These are phyloP conservation scores for Wickerhamiella allomyrinae DNA, from an alignment of 805 yeast genomes.

Conservation along the genomic window DNA sequence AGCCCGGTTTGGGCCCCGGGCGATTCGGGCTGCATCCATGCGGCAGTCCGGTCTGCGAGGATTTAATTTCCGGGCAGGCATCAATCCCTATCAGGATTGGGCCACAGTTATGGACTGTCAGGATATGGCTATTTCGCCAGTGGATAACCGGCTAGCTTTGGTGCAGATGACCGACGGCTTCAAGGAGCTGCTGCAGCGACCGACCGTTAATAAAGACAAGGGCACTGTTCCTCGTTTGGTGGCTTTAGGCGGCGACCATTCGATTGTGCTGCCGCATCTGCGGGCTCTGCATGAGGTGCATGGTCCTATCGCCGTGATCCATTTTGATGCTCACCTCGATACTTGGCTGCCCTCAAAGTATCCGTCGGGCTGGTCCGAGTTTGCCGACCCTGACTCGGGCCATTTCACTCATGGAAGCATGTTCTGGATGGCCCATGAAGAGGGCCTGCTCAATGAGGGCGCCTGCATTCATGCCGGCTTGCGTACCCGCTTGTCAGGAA, in stretches of 20 bases:
- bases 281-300: slow-evolving; percentile 46
- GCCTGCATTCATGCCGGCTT: slow-evolving; percentile 63
- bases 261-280: slow-evolving; percentile 57
- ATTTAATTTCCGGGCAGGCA: slow-evolving; percentile 49
- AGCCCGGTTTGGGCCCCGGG: slow-evolving; percentile 63
- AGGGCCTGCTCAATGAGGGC: slow-evolving; percentile 42
- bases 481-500: slow-evolving; percentile 57
- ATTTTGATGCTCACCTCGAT: slow-evolving; percentile 76
- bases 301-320: slow-evolving; percentile 60
- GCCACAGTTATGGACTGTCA: slow-evolving; percentile 49
- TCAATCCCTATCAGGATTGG: slow-evolving; percentile 45
- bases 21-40: slow-evolving; percentile 25
- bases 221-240: slow-evolving; percentile 44
- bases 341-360: slow-evolving; percentile 73
- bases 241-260: slow-evolving; percentile 75
- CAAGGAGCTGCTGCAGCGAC: slow-evolving; percentile 36
- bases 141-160: slow-evolving; percentile 50
- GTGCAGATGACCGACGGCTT: slow-evolving; percentile 46
- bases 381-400: slow-evolving; percentile 34
- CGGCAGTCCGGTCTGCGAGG: slow-evolving; percentile 59
- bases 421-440: slow-evolving; percentile 68
- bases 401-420: slow-evolving; percentile 73
- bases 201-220: slow-evolving; percentile 14
- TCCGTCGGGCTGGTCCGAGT: slow-evolving; percentile 59
- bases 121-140: slow-evolving; percentile 54